Evolutionary conservation across 179 eudicot species (phyloP), one percentile per base, ranked within the genome.

Genomic region (Nepenthes alata): DNA sequence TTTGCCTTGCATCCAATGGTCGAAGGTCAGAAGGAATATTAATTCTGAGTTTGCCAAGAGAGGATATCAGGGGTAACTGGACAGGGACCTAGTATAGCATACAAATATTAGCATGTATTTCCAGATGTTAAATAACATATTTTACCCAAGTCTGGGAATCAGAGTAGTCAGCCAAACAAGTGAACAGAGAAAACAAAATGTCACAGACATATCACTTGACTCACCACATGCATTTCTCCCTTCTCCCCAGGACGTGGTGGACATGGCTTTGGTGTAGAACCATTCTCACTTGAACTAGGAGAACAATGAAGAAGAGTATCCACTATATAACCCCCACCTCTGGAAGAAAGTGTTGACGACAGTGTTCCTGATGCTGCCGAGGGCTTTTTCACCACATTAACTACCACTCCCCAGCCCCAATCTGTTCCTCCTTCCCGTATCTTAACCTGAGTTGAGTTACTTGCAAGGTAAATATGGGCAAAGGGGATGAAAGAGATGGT

Each of bases 321-420:
- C 65, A 93, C 95, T 61, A 90, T 87, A 72, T 93, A 93, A 62
- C 75, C 80, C 48, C 72, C 83, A 70, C 95, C 88, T 53, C 82
- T 87, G 57, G 83, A 66, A 58, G 86, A 62, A 44, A 80, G 63
- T 61, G 80, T 64, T 65, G 84, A 71, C 37, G 86, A 78, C 70
- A 75, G 56, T 64, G 79, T 68, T 64, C 96, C 87, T 45, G 61
- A 48, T 51, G 84, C 70, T 14, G 86, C 77, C 55, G 87, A 59
- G 15, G 86, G 78, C 76, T 74, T 84, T 68, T 89, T 93, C 47
- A 93, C 95, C 71, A 93, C 98, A 79, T 93, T 89, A 49, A 89
- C 91, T 37, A 93, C 98, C 37, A 93, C 97, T 41, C 98, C 97
- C 98, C 98, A 93, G 37, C 97, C 98, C 98, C 98, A 93, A 65